Evolutionary conservation across 306 rosid genomes (phyloP).

Genomic region (Quercus wislizeni): DNA sequence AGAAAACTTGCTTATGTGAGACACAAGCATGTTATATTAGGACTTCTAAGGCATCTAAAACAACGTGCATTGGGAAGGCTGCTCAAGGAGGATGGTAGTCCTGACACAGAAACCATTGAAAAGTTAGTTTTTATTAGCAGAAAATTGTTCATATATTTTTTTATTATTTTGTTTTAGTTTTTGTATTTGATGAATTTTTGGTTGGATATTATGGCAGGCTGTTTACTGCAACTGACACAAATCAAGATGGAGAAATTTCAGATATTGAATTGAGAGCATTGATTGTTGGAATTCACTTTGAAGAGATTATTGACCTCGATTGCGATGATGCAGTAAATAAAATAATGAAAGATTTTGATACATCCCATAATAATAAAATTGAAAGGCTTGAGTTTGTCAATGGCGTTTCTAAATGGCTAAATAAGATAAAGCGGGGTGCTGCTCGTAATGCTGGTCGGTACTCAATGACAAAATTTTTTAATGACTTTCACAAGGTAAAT

Average conservation of each 20-base stretch:
- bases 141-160: constrained; percentile 1
- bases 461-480: constrained; percentile 35
- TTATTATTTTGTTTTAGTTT: background rate
- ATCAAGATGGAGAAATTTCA: constrained; percentile 48
- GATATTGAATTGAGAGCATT: constrained; percentile 64
- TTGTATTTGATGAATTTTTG: constrained; percentile 12
- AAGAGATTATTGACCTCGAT: constrained; percentile 61
- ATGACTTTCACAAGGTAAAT: constrained; percentile 56
- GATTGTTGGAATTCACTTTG: constrained; percentile 68
- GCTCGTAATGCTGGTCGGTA: constrained; percentile 40
- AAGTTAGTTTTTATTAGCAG: constrained; percentile 37
- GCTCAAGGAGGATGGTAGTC: constrained; percentile 58
- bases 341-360: constrained; percentile 64
- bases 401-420: constrained; percentile 69
- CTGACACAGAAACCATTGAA: constrained; percentile 45
- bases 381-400: constrained; percentile 45
- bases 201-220: constrained; percentile 47
- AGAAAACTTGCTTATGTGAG: constrained; percentile 63
- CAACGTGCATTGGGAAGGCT: constrained; percentile 59
- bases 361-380: constrained; percentile 37
- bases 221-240: constrained; percentile 49
- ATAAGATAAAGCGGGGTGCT: constrained; percentile 33
- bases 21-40: constrained; percentile 76
- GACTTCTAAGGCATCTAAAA: constrained; percentile 60
- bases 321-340: constrained; percentile 53